Percentiles rank a stretch among this genome's conserved stretches.
Conservation (phyloP, 495 filamentous ascomycete species). For the Hypomontagnella submonticulosa region DNA sequence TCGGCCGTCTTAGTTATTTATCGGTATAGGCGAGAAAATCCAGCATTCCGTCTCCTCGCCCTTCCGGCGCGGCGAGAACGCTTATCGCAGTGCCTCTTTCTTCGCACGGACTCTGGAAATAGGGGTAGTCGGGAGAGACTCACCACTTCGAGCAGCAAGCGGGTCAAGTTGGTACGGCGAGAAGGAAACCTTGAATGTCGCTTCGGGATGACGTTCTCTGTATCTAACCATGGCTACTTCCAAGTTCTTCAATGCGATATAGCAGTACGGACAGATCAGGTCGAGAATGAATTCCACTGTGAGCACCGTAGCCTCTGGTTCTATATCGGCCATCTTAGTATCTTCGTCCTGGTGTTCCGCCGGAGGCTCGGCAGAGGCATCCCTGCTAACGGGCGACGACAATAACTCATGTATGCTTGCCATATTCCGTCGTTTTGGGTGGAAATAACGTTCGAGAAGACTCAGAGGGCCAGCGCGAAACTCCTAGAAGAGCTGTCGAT, state of each 20-base stretch:
- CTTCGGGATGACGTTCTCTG: constrained; percentile 64
- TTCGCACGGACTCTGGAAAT: background rate
- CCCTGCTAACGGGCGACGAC: constrained; percentile 2
- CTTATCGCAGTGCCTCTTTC: too few species aligned
- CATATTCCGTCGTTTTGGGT: constrained; percentile 11
- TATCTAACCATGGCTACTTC: constrained; percentile 72
- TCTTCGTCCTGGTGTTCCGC: background rate
- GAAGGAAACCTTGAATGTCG: constrained; percentile 74
- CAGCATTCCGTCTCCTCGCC: too few species aligned
- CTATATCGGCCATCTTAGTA: background rate
- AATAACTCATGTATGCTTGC: constrained; percentile 35
- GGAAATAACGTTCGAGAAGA: background rate
- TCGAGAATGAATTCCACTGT: constrained; percentile 80
- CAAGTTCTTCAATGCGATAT: constrained; percentile 79
- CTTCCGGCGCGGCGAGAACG: too few species aligned
- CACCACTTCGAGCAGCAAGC: constrained; percentile 50
- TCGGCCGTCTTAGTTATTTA: too few species aligned
- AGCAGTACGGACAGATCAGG: constrained; percentile 88
- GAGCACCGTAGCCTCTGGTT: constrained; percentile 52
- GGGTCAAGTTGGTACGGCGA: constrained; percentile 83
- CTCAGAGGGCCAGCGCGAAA: constrained; percentile 4
- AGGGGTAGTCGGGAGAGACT: constrained; percentile 8
- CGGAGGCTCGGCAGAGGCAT: background rate
- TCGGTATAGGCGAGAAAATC: too few species aligned
- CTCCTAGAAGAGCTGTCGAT: constrained; percentile 37